These are phyloP conservation scores for Solanum ossicruentum DNA, from an alignment of 257 asterid species.

Conservation along the genomic window DNA sequence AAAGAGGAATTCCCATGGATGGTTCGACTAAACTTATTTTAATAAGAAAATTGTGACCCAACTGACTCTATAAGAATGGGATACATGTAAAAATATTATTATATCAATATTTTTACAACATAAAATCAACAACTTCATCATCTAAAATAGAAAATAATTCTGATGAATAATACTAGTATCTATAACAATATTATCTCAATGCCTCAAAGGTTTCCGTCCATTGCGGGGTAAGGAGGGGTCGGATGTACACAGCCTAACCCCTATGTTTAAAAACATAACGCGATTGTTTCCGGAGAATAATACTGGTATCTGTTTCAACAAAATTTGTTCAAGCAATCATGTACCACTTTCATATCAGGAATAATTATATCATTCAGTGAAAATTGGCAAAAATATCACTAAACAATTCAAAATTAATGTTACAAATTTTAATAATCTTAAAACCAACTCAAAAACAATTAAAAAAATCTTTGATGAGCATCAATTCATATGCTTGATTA, in stretches of 20 bases:
- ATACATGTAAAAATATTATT: background rate
- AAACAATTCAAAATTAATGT: background rate
- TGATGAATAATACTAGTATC: background rate
- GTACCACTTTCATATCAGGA: background rate
- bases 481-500: background rate
- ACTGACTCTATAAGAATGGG: background rate
- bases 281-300: background rate
- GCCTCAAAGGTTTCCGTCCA: no score
- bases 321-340: background rate
- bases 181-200: no score
- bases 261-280: no score
- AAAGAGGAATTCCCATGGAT: no score
- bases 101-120: background rate
- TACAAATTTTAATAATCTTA: background rate
- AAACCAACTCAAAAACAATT: background rate
- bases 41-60: background rate
- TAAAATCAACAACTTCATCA: background rate
- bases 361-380: background rate
- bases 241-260: no score
- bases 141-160: background rate
- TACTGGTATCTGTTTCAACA: background rate
- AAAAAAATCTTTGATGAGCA: background rate
- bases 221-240: no score
- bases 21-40: background rate
- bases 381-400: background rate